These are phyloP conservation scores for Carex kokanica DNA, from an alignment of 176 grass and related monocot species.

Conservation along the genomic window DNA sequence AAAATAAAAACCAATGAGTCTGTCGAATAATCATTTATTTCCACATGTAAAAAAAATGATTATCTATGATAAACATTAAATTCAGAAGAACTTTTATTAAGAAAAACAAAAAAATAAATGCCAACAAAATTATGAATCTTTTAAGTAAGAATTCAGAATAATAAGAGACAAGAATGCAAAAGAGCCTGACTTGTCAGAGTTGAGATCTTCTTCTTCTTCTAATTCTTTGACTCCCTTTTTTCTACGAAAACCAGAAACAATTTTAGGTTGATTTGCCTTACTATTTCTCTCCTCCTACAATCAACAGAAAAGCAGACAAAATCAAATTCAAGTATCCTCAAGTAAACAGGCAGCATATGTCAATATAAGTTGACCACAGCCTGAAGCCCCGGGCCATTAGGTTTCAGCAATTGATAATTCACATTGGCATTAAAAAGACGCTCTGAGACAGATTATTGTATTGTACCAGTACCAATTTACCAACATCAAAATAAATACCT, in stretches of 20 bases:
- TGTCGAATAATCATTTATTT: background rate
- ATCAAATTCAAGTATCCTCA: background rate
- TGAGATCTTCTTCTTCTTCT: slow-evolving; percentile 54
- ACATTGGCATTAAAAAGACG: background rate
- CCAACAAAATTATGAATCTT: background rate
- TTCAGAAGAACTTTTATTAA: background rate
- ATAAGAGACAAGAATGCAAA: slow-evolving; percentile 15
- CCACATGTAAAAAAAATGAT: background rate
- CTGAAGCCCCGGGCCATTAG: background rate
- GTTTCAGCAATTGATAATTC: background rate
- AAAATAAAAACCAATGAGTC: no score
- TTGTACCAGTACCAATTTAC: background rate
- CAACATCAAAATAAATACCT: background rate
- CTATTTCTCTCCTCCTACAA: slow-evolving; percentile 63
- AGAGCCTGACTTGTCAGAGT: slow-evolving; percentile 61
- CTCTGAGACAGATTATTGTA: background rate
- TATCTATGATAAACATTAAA: background rate
- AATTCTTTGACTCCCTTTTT: slow-evolving; percentile 59
- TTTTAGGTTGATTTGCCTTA: slow-evolving; percentile 47
- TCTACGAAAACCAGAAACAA: slow-evolving; percentile 62
- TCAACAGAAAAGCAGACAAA: slow-evolving; percentile 9
- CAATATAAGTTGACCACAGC: background rate
- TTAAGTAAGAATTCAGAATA: background rate
- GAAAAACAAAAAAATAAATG: background rate
- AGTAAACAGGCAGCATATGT: background rate